Base-by-base conservation (phyloP, 1,139 yeast species). In the Blastobotrys elegans region DNA sequence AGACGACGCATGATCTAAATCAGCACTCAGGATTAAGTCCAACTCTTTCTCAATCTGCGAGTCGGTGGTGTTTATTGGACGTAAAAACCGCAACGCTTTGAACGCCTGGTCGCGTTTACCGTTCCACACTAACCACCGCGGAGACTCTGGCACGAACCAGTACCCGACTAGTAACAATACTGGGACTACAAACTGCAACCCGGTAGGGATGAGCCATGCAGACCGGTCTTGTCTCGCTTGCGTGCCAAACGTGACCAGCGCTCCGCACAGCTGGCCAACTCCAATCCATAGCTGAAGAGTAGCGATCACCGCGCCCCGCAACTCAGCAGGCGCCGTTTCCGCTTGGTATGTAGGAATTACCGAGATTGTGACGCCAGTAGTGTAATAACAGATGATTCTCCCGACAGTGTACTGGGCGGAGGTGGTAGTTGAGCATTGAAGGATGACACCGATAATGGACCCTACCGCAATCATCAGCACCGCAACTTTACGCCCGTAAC, bases 91-190 rank as follows among this genome's bases (percentile, higher is more conserved):
- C 31, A 50, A 21, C 5, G 46, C 43, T 37, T 43, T 38, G 20
- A 40, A 27, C 7, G 51, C 53, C 21, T 50, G 47, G 17, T 45
- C 53, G 18, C 48, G 37, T 18, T 37, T 34, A 29, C 33, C 41
- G 20, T 49, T 44, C 45, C 39, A 46, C 2, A 49, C 27, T 13
- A 50, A 42, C 47, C 49, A 50, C 43, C 45, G 39, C 2, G 40
- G 45, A 10, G 34, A 26, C 29, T 43, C 40, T 18, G 40, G 43
- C 17, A 51, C 21, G 26, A 43, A 36, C 17, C 39, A 22, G 10
- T 35, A 40, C 7, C 43, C 43, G 26, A 35, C 29, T 1, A 50
- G 13, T 17, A 45, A 17, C n/a, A 46, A 4, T 2, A 48, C 17
- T 4, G 51, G 50, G 11, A 38, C 39, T 16, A 50, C 34, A 14